These are phyloP conservation scores for Paramecium sexaurelia DNA, from an alignment of 73 alveolate genomes.

Conservation along the genomic window DNA sequence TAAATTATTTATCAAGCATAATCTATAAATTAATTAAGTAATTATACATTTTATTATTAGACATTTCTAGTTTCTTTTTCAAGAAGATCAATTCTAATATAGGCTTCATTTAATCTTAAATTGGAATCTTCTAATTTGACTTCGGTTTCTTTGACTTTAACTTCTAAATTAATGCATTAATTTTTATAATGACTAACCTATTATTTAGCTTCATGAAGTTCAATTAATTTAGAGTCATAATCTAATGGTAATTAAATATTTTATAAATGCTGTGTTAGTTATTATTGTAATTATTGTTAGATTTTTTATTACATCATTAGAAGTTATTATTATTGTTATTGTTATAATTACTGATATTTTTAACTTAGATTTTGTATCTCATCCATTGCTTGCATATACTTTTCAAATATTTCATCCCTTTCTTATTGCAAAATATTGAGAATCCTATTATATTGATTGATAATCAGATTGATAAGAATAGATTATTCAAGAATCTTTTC, in stretches of 20 bases:
- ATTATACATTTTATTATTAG: not conserved
- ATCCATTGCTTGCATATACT: constrained; percentile 26
- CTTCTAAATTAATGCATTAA: constrained; percentile 28
- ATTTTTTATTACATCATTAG: not conserved
- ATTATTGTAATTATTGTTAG: not conserved
- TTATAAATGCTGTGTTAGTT: not conserved
- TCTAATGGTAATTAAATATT: not conserved
- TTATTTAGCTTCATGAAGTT: constrained; percentile 13
- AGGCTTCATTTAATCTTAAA: constrained; percentile 14
- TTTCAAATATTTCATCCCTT: not conserved
- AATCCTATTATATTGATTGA: not conserved
- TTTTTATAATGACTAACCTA: not conserved
- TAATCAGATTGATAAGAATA: not conserved
- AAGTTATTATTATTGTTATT: not conserved
- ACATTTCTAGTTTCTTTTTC: not conserved
- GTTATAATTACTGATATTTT: not conserved
- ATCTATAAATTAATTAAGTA: not conserved
- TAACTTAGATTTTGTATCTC: not conserved
- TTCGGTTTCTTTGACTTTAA: not conserved
- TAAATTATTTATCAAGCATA: not conserved
- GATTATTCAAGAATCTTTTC: not conserved
- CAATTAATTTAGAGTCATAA: not conserved
- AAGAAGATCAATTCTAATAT: not conserved
- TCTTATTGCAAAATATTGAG: not conserved
- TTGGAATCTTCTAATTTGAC: constrained; percentile 25